Evolutionary conservation across 208 protist species (phyloP).

Genomic region (Leishmania lainsoni): DNA sequence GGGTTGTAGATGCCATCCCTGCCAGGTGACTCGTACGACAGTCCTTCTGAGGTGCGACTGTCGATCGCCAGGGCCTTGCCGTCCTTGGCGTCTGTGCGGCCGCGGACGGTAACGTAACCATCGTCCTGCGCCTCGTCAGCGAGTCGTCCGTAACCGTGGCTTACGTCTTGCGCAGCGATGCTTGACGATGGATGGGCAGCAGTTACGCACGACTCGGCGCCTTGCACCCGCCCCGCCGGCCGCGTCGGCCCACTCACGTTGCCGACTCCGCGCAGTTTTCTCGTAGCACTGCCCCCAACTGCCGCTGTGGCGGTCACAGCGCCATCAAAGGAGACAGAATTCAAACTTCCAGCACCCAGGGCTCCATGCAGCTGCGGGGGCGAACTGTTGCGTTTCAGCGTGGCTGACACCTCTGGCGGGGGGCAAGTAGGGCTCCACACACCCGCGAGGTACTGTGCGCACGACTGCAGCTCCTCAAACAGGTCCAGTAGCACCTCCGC

Average conservation of each 20-base stretch:
- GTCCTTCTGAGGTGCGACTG: background rate
- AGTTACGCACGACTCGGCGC: constrained; percentile 5
- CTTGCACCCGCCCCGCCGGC: constrained; percentile 1
- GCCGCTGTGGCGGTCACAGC: background rate
- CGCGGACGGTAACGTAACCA: background rate
- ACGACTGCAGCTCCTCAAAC: constrained; percentile 67
- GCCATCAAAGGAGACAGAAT: background rate
- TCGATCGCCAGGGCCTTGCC: background rate
- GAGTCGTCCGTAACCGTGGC: background rate
- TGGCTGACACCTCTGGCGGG: background rate
- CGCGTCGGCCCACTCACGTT: background rate
- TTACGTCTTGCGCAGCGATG: background rate
- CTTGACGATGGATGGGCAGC: background rate
- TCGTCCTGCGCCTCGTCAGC: background rate
- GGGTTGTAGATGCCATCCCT: background rate
- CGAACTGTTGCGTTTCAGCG: background rate
- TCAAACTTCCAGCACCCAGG: background rate
- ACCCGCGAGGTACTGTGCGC: constrained; percentile 18
- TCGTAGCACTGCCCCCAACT: background rate
- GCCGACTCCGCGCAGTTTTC: background rate
- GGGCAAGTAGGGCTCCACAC: background rate
- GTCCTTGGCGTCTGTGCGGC: constrained; percentile 2
- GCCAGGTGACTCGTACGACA: background rate
- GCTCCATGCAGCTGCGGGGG: background rate
- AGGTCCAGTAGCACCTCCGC: constrained; percentile 56